These are phyloP conservation scores for Madurella fahalii DNA, from an alignment of 2,329 filamentous ascomycete species.

Conservation along the genomic window DNA sequence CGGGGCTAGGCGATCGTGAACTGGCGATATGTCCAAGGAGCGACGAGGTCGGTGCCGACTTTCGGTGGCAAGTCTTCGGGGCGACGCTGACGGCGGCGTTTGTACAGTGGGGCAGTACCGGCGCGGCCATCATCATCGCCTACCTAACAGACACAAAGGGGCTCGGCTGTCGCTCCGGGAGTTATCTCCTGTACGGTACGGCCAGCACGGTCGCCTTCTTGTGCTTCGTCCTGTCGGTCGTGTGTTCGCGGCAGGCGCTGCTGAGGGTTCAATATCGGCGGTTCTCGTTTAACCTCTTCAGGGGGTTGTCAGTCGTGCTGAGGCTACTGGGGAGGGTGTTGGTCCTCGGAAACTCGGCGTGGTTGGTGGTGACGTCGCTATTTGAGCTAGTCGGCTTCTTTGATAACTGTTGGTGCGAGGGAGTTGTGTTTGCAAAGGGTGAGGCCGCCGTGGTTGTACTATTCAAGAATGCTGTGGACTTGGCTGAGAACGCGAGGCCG, in stretches of 20 bases:
- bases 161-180: slow-evolving; percentile 7
- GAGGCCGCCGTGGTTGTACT: neutral
- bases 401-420: slow-evolving; percentile 1
- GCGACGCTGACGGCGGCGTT: neutral
- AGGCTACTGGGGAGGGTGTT: neutral
- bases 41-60: neutral
- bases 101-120: slow-evolving; percentile 12
- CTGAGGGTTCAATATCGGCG: neutral
- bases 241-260: slow-evolving; percentile 1
- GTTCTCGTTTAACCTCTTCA: neutral
- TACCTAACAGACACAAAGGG: slow-evolving; percentile 10
- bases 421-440: neutral
- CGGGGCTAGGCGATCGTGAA: too few relatives aligned
- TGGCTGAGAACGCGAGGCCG: neutral
- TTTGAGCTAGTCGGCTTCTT: slow-evolving; percentile 1
- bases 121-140: slow-evolving; percentile 9
- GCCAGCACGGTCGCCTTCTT: slow-evolving; percentile 1
- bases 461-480: neutral
- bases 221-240: neutral
- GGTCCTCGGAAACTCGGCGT: neutral
- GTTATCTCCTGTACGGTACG: slow-evolving; percentile 9
- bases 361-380: neutral
- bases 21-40: too few relatives aligned
- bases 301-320: neutral
- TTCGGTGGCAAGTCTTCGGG: neutral